These are phyloP conservation scores for Cytospora schulzeri DNA, from an alignment of 2,329 filamentous ascomycete species.

Conservation along the genomic window DNA sequence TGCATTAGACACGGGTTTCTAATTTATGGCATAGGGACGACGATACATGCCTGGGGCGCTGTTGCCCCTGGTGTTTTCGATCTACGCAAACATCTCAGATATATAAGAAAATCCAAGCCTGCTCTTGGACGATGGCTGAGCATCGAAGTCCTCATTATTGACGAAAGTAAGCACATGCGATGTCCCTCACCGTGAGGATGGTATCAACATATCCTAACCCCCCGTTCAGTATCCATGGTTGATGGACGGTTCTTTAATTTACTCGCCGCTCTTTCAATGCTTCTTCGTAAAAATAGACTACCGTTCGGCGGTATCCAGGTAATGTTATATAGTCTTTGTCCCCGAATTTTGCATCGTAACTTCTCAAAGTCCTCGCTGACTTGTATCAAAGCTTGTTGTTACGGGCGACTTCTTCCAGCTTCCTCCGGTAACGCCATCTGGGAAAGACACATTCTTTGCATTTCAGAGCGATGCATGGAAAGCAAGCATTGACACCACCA, in stretches of 20 bases:
- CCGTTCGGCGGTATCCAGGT: conserved; percentile 71
- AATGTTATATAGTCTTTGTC: fast-evolving
- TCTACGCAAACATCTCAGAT: conserved; percentile 69
- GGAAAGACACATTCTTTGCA: conserved; percentile 63
- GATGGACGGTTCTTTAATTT: conserved; percentile 79
- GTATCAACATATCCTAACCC: neutral
- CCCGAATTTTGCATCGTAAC: neutral
- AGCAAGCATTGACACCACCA: conserved; percentile 73
- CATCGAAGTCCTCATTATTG: conserved; percentile 72
- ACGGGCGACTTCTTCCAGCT: conserved; percentile 79
- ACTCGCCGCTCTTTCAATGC: conserved; percentile 67
- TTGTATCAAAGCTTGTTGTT: conserved; percentile 62
- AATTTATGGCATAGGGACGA: conserved; percentile 46
- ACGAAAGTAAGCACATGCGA: conserved; percentile 50
- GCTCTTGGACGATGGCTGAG: conserved; percentile 69
- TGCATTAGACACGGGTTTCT: neutral
- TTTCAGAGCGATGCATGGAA: conserved; percentile 74
- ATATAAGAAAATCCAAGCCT: conserved; percentile 70
- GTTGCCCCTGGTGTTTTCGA: conserved; percentile 74
- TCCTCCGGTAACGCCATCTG: conserved; percentile 70
- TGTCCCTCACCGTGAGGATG: fast-evolving
- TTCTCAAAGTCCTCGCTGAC: neutral
- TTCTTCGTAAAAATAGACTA: conserved; percentile 63
- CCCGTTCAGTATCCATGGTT: conserved; percentile 67
- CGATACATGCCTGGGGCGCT: conserved; percentile 72